These are phyloP conservation scores for Lizonia empirigonia DNA, from an alignment of 2,329 filamentous ascomycete genomes.

Conservation along the genomic window DNA sequence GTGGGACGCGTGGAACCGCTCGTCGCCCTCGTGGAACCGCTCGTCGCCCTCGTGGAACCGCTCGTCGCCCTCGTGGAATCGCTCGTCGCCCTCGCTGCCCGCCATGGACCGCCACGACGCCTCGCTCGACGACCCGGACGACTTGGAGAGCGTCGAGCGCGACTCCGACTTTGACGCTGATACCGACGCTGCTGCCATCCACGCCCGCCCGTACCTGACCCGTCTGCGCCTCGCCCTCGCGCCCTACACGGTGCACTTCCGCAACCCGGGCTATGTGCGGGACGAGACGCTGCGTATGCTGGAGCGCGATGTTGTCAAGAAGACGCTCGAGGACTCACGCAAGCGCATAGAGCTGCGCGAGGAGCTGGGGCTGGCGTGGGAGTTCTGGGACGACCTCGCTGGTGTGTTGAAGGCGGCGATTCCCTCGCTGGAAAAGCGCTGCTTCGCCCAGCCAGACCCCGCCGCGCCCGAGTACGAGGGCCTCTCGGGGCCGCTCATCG, in stretches of 20 bases:
- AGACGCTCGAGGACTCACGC: constrained; percentile 63
- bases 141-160: constrained; percentile 24
- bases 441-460: constrained; percentile 65
- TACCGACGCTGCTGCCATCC: constrained; percentile 9
- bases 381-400: constrained; percentile 65
- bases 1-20: constrained; percentile 30
- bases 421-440: constrained; percentile 65
- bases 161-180: constrained; percentile 23
- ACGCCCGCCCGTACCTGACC: constrained; percentile 48
- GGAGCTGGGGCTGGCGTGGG: constrained; percentile 61
- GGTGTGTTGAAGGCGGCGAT: constrained; percentile 64
- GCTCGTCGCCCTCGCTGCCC: constrained; percentile 2
- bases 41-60: constrained; percentile 28
- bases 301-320: constrained; percentile 60
- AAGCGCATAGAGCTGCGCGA: constrained; percentile 62
- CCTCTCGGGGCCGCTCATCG: constrained; percentile 65
- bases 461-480: constrained; percentile 62
- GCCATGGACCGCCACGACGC: constrained; percentile 8
- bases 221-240: constrained; percentile 54
- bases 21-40: constrained; percentile 17
- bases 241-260: constrained; percentile 64
- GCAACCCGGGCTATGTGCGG: constrained; percentile 64
- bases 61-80: constrained; percentile 30
- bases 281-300: constrained; percentile 64
- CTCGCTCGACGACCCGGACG: constrained; percentile 19